Base-by-base conservation (phyloP, 345 rosid species). In the rapeseed (Brassica napus) region DNA sequence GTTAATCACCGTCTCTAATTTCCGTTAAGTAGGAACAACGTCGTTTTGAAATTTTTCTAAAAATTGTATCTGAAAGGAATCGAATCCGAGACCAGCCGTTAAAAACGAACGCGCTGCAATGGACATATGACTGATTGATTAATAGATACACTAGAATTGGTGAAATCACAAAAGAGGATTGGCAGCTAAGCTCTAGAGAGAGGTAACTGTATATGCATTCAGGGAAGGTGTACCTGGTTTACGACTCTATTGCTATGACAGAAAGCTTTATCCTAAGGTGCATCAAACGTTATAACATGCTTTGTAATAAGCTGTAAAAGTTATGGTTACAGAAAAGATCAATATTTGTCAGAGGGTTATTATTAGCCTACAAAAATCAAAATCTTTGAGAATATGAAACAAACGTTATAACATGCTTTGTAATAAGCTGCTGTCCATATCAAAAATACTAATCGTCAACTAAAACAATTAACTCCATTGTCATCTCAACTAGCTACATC, bases 231-330 rank as follows among this genome's bases (percentile, higher is more conserved):
- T 71, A 76, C 78, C 73, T 84, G 75, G 63, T 26, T 39, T 84
- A 80, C 34, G 83, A 86, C 61, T 82, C 65, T 82, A 84, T 70
- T 39, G 84, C 71, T 68, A 68, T n/a, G 81, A 82, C 26, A 61
- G 72, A 77, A 37, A 67, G 23, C 66, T 78, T 37, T 73, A 77
- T 77, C 84, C 75, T 2, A 68, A 72, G 12, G 71, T 49, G 8
- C 82, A 81, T 54, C 67, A 73, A 23, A 23, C 24, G 24, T 23
- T 23, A 23, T 23, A 23, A 23, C 24, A 23, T 23, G 24, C 24
- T 23, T 23, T 23, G 24, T 23, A 23, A 23, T 23, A 23, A 23
- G 24, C 24, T 72, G 84, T 64, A 42, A 30, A 76, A 77, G 73
- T 71, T 70, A 71, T 47, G 21, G 26, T 55, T 72, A 81, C 26